phyloP scores from a whole-genome alignment of 2,329 filamentous ascomycete species.

The Diaporthe capsici region DNA sequence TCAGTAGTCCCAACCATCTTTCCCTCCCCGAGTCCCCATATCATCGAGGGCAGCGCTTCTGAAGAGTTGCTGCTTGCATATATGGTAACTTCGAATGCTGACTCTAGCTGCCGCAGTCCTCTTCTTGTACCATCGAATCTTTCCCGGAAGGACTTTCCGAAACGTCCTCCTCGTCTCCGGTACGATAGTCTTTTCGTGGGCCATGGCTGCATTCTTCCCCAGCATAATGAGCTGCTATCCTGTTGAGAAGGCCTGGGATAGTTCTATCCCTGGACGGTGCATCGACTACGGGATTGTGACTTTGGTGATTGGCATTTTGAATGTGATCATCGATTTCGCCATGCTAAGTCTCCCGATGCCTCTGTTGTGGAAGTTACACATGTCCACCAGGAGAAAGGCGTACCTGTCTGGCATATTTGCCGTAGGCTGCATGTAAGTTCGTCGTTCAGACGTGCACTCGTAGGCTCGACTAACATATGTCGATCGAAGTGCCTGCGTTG shows the following conservation, averaged over 20 bases:
- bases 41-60: not conserved
- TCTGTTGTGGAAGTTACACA: not conserved
- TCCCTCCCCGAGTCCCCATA: not conserved
- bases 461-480: not conserved
- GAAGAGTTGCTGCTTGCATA: not conserved
- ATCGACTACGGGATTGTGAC: slow-evolving; percentile 3
- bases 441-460: not conserved
- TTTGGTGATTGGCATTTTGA: not conserved
- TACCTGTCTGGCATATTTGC: not conserved
- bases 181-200: not conserved
- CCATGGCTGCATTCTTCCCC: not conserved
- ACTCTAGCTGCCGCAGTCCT: not conserved
- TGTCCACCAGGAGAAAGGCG: slow-evolving; percentile 1
- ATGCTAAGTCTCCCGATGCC: not conserved
- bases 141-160: not conserved
- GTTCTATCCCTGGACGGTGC: not conserved
- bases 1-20: not conserved
- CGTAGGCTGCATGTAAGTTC: slow-evolving; percentile 7
- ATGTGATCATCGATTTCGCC: slow-evolving; percentile 6
- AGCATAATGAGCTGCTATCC: slow-evolving; percentile 1
- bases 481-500: slow-evolving; percentile 1
- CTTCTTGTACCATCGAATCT: not conserved
- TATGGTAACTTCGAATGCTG: not conserved
- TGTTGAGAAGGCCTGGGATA: not conserved
- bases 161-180: not conserved